A percentile compares a stretch with the other conserved stretches of the same genome.
These are phyloP conservation scores for Chalciporus sp. DNA, from an alignment of 1,284 basidiomycete species.

Conservation along the genomic window DNA sequence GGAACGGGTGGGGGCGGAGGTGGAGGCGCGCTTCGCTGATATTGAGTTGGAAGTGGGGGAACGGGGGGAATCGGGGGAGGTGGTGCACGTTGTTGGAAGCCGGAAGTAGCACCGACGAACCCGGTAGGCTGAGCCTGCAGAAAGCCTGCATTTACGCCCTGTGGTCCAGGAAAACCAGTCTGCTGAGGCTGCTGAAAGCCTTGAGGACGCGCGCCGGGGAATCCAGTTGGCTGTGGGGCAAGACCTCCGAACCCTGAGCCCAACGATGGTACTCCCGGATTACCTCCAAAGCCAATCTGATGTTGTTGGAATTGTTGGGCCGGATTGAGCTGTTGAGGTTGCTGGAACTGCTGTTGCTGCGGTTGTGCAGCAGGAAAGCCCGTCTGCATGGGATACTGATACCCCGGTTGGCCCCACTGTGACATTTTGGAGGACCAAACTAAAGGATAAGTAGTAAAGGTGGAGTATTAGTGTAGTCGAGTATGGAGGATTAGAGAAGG, in stretches of 20 bases:
- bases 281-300: constrained; percentile 23
- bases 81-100: constrained; percentile 52
- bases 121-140: constrained; percentile 56
- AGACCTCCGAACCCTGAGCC: constrained; percentile 33
- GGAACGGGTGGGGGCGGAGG: constrained; percentile 41
- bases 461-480: background rate
- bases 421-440: constrained; percentile 38
- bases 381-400: constrained; percentile 59
- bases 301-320: constrained; percentile 36
- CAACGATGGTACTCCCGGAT: constrained; percentile 16
- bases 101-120: constrained; percentile 41
- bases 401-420: constrained; percentile 68
- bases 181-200: constrained; percentile 40
- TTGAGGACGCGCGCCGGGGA: constrained; percentile 33
- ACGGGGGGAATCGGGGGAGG: constrained; percentile 60
- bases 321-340: constrained; percentile 39
- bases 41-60: constrained; percentile 63
- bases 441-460: background rate
- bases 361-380: constrained; percentile 54
- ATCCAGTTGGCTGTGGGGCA: constrained; percentile 47
- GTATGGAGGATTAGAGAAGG: background rate
- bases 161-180: constrained; percentile 39
- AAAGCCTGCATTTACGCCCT: constrained; percentile 36
- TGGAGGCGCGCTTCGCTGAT: constrained; percentile 51
- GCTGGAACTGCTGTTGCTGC: constrained; percentile 44